Evolutionary conservation across 2,329 filamentous ascomycete genomes (phyloP), one percentile per base, ranked within the genome.

Genomic region (Verticillium dahliae): DNA sequence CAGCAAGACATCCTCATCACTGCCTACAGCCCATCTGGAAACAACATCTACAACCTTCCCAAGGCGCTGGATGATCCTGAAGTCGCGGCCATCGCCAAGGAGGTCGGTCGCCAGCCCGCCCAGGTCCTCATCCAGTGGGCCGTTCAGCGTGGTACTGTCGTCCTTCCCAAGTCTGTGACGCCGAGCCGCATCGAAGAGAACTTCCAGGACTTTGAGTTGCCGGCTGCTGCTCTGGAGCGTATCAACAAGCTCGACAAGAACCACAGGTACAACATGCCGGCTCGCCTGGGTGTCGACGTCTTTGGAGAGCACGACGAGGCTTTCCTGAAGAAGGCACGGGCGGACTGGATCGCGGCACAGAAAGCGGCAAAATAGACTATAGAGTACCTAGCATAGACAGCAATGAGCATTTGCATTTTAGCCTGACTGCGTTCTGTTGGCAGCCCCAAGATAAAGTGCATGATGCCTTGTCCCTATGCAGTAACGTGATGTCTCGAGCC

Each of bases 11-110:
- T 86, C 67, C 67, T 84, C 59, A 76, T 80, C 41, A 72, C 76
- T 56, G 83, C 82, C 1, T 86, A 84, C 75, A 87, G 85, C 15
- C 85, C 84, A 6, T 86, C 89, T 58, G 87, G 86, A 2, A 85
- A 86, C 22, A 80, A 85, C 69, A 74, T 74, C 55, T 74, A 76
- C 65, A 72, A 62, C 57, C 62, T 65, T 14, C 64, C 64, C 54
- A 78, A 79, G 65, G 76, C 79, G 31, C 72, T 85, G 59, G 79
- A 82, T 64, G 82, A 81, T 63, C 72, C 76, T 2, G 75, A 74
- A 39, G 74, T 87, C 58, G 76, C 80, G 64, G 76, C 78, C 55
- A 75, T 86, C 52, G 85, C 84, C 38, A 78, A 82, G 63, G 74
- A 78, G 39, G 72, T 83, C 31, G 77, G 75, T 31, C 79, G 82